These are phyloP conservation scores for Chlorella vulgaris DNA, from an alignment of 139 green algal genomes.

Conservation along the genomic window DNA sequence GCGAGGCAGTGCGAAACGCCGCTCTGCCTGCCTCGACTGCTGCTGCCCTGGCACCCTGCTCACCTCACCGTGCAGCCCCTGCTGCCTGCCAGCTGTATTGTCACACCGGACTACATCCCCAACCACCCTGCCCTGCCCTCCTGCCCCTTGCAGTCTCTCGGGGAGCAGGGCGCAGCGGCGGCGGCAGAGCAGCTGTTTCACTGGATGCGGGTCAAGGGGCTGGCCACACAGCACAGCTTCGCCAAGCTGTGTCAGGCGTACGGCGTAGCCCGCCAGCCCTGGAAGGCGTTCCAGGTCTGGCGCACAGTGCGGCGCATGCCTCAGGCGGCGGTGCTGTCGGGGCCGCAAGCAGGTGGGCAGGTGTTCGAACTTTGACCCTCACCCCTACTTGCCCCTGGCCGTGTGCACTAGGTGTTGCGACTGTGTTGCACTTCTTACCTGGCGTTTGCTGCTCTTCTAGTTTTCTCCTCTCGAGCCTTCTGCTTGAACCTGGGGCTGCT, in stretches of 20 bases:
- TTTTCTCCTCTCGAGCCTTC: too few relatives aligned
- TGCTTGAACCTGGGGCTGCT: too few relatives aligned
- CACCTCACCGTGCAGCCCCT: not conserved
- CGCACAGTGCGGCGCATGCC: slow-evolving; percentile 25
- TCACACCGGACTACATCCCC: too few relatives aligned
- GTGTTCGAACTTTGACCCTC: not conserved
- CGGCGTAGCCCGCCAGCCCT: slow-evolving; percentile 7
- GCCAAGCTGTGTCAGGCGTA: slow-evolving; percentile 43
- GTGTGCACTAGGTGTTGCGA: too few relatives aligned
- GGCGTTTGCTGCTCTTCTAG: too few relatives aligned
- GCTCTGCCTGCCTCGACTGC: too few relatives aligned
- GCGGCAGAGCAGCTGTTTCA: slow-evolving; percentile 46
- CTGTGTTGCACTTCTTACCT: too few relatives aligned
- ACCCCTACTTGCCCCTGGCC: too few relatives aligned
- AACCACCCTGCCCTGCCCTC: not conserved
- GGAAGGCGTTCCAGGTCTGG: slow-evolving; percentile 32
- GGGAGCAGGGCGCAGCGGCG: slow-evolving; percentile 13
- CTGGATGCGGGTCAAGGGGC: slow-evolving; percentile 38
- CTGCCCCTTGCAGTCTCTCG: slow-evolving; percentile 28
- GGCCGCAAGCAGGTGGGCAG: slow-evolving; percentile 8
- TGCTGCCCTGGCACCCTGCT: too few relatives aligned
- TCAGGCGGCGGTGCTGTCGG: not conserved
- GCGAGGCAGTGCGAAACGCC: too few relatives aligned
- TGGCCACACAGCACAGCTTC: slow-evolving; percentile 42
- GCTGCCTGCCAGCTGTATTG: too few relatives aligned